Evolutionary conservation across 1,284 basidiomycete genomes (phyloP).

Genomic region (Leccinum proximum): DNA sequence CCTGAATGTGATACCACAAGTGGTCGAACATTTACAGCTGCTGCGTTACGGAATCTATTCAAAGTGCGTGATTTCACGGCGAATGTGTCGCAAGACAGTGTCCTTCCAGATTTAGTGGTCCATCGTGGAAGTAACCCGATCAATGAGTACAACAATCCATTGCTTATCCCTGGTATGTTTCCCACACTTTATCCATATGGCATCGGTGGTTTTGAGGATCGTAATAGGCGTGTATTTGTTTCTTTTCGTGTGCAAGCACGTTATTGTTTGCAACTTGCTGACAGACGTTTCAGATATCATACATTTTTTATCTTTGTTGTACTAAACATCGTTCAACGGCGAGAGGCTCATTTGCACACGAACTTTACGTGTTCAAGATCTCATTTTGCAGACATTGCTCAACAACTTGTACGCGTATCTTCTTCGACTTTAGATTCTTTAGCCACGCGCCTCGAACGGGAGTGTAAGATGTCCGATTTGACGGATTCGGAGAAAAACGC

Average conservation of each 20-base stretch:
- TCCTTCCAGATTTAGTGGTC: neutral
- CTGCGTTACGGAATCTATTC: neutral
- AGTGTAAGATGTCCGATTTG: neutral
- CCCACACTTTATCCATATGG: neutral
- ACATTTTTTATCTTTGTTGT: conserved; percentile 8
- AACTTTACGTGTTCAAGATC: conserved; percentile 1
- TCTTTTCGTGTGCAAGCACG: neutral
- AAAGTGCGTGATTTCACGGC: neutral
- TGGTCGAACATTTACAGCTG: neutral
- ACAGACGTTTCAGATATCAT: conserved; percentile 7
- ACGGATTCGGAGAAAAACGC: neutral
- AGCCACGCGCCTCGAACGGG: neutral
- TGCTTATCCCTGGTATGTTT: neutral
- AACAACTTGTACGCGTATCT: neutral
- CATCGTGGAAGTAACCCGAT: neutral
- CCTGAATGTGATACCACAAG: neutral
- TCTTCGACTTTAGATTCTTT: neutral
- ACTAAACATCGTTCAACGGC: conserved; percentile 4
- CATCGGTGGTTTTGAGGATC: neutral
- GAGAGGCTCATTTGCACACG: conserved; percentile 6
- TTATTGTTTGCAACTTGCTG: neutral
- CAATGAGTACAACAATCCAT: neutral
- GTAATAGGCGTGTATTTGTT: neutral
- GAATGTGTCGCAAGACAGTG: neutral
- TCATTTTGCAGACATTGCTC: neutral